These are phyloP conservation scores for Backusella liffmaniae DNA, from an alignment of 192 early-diverging fungal genomes.

Conservation along the genomic window DNA sequence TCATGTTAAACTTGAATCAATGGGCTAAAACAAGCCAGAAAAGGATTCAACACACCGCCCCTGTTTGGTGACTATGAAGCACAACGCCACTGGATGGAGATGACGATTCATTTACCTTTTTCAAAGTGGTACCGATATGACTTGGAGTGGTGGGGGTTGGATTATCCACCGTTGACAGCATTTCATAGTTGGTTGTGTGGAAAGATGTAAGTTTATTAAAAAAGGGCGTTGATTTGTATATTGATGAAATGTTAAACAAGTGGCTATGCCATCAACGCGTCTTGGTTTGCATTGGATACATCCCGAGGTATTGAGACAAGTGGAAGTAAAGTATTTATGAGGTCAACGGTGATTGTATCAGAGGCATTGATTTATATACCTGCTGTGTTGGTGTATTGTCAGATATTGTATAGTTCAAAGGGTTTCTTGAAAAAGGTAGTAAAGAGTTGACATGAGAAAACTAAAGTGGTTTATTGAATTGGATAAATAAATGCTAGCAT, in stretches of 20 bases:
- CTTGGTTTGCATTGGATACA: slow-evolving; percentile 81
- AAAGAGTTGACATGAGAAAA: neutral
- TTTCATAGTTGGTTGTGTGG: slow-evolving; percentile 91
- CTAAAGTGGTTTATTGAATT: too few species aligned
- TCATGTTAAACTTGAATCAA: too few species aligned
- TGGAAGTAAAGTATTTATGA: slow-evolving; percentile 88
- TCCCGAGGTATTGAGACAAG: slow-evolving; percentile 82
- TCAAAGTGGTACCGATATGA: slow-evolving; percentile 88
- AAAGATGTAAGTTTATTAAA: slow-evolving; percentile 50
- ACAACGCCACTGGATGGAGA: slow-evolving; percentile 98
- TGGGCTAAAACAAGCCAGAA: too few species aligned
- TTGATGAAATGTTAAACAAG: slow-evolving; percentile 33
- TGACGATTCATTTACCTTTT: slow-evolving; percentile 78
- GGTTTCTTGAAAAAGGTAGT: slow-evolving; percentile 28
- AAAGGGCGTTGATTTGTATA: neutral
- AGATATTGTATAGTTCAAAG: slow-evolving; percentile 39
- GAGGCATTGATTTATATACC: slow-evolving; percentile 81
- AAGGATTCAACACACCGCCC: slow-evolving; percentile 68
- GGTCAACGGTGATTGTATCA: slow-evolving; percentile 69
- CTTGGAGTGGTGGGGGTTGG: slow-evolving; percentile 91
- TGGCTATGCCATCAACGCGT: slow-evolving; percentile 71
- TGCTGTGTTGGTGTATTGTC: slow-evolving; percentile 66
- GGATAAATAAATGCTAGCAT: neutral
- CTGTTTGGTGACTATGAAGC: slow-evolving; percentile 96
- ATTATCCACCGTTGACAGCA: slow-evolving; percentile 96